Evolutionary conservation across 2,329 filamentous ascomycete species (phyloP), one percentile per base, ranked within the genome.

Genomic region (Sporothrix pallida): DNA sequence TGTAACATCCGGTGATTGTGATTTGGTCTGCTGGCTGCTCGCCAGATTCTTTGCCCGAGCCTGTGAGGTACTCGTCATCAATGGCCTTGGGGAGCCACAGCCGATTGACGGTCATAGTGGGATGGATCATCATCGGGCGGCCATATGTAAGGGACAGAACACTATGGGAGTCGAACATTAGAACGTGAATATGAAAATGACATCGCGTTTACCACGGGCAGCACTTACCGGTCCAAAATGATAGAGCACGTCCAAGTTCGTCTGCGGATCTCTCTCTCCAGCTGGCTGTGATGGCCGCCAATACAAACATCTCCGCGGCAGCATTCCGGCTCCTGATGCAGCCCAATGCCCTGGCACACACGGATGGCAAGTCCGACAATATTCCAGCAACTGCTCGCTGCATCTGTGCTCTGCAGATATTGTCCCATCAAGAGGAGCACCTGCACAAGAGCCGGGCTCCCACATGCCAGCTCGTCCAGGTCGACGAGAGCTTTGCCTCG

Each of bases 341-440:
- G 62, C 13, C 62, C 62, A 20, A 65, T 65, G 31, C 62, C 26
- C 62, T 65, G 62, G 37, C 31, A 10, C 6, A 65, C 62, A 5
- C 37, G 62, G 8, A 65, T 65, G 62, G 62, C 37, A 31, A 65
- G 62, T 7, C 62, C 62, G 15, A 65, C 62, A 44, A 44, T 65
- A n/a, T 44, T 65, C 62, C 62, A 65, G 62, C 62, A 65, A 37
- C 31, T 44, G 62, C 62, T 65, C 15, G 62, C 26, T 9, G 31
- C 31, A 31, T 65, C 62, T 6, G 62, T 65, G 62, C 62, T 44
- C 62, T 65, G 62, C 15, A 65, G 62, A n/a, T 65, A 65, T 31
- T 65, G 62, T 17, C 62, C 62, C 62, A 65, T 42, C 9, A 65
- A 13, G 1, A 65, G 62, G 9, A 65, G 62, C 62, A 37, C 31